phyloP scores from a whole-genome alignment of 371 early-diverging fungal species.

The Mucor ambiguus region DNA sequence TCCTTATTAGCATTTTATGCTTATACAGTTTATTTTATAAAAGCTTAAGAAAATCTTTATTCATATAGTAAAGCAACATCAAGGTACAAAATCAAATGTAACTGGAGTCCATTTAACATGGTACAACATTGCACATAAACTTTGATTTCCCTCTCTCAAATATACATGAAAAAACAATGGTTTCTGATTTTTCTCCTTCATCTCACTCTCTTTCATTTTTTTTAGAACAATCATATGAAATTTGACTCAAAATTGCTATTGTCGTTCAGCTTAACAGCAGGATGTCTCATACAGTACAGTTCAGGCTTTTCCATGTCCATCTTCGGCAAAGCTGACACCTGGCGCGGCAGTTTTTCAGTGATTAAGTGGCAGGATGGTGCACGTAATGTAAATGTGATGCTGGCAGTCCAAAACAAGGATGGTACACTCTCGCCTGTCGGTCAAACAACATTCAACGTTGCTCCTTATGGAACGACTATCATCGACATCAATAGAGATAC shows the following conservation, averaged over 20 bases:
- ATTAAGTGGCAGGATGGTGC: not conserved
- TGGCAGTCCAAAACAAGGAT: not conserved
- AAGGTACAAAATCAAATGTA: not conserved
- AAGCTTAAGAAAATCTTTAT: too few relatives aligned
- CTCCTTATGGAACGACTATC: not conserved
- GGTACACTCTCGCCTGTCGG: not conserved
- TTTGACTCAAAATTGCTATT: not conserved
- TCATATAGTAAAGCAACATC: too few relatives aligned
- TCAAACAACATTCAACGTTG: not conserved
- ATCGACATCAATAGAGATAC: not conserved
- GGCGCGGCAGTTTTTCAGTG: not conserved
- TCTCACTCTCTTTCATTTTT: not conserved
- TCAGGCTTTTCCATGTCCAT: not conserved
- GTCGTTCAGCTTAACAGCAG: not conserved
- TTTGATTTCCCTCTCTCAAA: not conserved
- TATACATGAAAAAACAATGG: not conserved
- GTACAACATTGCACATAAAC: not conserved
- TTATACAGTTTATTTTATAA: not conserved
- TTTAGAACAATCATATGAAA: not conserved
- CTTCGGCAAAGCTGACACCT: not conserved
- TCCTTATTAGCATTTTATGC: not conserved
- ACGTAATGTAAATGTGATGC: not conserved
- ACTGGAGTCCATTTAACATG: not conserved
- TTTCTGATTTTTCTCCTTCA: not conserved
- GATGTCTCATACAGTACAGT: not conserved